Conservation (phyloP, 257 asterid genomes). For the Fraxinus americana region DNA sequence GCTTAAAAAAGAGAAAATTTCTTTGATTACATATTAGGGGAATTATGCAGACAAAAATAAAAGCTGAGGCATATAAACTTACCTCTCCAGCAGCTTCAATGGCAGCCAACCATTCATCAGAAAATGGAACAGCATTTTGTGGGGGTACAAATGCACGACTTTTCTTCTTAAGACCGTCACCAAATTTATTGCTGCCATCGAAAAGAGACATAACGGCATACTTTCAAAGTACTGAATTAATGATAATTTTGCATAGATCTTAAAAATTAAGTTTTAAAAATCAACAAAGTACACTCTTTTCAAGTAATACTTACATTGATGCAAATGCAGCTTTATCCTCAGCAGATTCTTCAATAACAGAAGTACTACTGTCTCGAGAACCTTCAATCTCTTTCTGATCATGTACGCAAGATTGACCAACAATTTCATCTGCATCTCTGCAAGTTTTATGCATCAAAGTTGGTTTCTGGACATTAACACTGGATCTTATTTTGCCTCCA, state of each 20-base stretch:
- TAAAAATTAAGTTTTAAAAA: neutral
- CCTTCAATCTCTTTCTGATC: constrained; percentile 30
- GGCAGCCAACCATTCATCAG: constrained; percentile 98
- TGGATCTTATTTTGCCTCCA: constrained; percentile 34
- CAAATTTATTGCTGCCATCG: constrained; percentile 44
- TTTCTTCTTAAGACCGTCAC: constrained; percentile 35
- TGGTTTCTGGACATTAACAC: constrained; percentile 29
- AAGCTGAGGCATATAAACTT: constrained; percentile 29
- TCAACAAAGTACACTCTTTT: neutral
- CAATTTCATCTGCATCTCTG: constrained; percentile 34
- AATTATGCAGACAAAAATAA: neutral
- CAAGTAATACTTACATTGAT: constrained; percentile 47
- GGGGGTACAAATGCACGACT: constrained; percentile 46
- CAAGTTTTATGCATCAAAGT: constrained; percentile 33
- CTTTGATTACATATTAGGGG: neutral
- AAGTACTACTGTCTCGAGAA: constrained; percentile 33
- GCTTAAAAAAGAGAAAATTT: neutral
- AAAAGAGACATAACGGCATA: constrained; percentile 18
- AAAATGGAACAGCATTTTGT: constrained; percentile 74
- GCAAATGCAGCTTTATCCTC: constrained; percentile 33
- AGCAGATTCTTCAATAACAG: constrained; percentile 31
- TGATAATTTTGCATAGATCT: constrained; percentile 14
- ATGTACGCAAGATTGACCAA: constrained; percentile 17
- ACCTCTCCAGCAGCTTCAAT: constrained; percentile 99
- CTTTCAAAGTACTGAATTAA: constrained; percentile 18